Conservation (phyloP, 2,329 filamentous ascomycete species). For the Penicillium polonicum region DNA sequence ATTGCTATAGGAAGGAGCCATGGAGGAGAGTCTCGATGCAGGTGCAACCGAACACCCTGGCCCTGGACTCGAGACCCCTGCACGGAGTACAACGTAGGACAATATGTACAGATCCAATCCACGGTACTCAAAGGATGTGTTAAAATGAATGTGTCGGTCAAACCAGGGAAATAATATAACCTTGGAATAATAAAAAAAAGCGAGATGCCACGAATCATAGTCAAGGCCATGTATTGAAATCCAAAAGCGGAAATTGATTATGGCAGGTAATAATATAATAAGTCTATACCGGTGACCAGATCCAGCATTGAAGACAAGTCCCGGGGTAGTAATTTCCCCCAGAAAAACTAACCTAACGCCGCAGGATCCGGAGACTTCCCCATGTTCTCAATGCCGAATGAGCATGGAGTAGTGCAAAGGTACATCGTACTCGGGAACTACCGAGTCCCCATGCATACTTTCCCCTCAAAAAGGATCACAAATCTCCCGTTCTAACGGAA, state of each 20-base stretch:
- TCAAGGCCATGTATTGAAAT: not conserved
- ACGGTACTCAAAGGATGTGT: not conserved
- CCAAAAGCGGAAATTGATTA: not conserved
- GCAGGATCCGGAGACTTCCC: not conserved
- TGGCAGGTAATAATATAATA: not conserved
- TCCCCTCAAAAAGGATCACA: not conserved
- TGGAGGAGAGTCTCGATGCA: not conserved
- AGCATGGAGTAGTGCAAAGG: not conserved
- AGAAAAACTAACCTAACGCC: not conserved
- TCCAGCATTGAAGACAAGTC: not conserved
- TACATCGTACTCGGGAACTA: not conserved
- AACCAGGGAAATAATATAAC: no score
- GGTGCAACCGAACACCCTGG: not conserved
- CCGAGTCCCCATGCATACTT: not conserved
- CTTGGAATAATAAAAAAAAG: no score
- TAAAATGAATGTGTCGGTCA: not conserved
- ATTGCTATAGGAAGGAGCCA: not conserved
- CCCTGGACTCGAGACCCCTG: not conserved
- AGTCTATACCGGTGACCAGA: not conserved
- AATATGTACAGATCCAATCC: not conserved
- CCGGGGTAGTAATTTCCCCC: not conserved
- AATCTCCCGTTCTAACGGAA: not conserved
- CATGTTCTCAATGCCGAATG: not conserved
- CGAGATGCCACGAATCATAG: not conserved
- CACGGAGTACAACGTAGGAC: not conserved